Conservation (phyloP, 352 stramenopile genomes). For the Globisporangium cystogenes region DNA sequence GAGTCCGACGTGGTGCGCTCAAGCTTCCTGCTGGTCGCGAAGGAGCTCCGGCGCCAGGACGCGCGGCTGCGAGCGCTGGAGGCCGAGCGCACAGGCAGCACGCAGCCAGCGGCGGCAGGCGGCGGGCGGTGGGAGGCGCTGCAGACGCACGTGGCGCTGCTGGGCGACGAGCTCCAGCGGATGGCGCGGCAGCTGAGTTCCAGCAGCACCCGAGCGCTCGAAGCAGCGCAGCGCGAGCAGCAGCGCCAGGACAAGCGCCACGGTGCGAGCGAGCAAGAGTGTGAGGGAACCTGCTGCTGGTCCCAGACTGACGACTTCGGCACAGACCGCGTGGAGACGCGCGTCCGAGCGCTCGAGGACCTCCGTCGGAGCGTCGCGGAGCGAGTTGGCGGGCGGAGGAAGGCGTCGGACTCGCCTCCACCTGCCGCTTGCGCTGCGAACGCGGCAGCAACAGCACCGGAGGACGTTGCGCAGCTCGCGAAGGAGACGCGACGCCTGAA, state of each 20-base stretch:
- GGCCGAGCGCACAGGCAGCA: no score
- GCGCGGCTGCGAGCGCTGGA: conserved; percentile 10
- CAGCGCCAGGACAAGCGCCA: neutral
- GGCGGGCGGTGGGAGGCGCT: conserved; percentile 1
- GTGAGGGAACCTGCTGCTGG: neutral
- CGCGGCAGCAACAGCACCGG: neutral
- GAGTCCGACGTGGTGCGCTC: conserved; percentile 45
- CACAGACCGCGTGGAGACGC: conserved; percentile 1
- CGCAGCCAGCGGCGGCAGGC: neutral
- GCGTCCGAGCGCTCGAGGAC: neutral
- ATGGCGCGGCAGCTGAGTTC: conserved; percentile 1
- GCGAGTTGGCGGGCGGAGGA: neutral
- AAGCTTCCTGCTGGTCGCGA: conserved; percentile 44
- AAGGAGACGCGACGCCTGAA: neutral
- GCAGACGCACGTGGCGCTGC: conserved; percentile 8
- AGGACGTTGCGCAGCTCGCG: no score
- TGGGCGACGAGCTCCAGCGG: conserved; percentile 3
- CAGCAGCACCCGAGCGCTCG: neutral
- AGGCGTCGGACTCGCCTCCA: neutral
- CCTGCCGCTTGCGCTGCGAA: no score
- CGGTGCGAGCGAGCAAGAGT: neutral
- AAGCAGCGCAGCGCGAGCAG: neutral
- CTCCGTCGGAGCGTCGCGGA: neutral
- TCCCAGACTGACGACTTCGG: neutral
- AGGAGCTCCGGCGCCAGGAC: conserved; percentile 29